phyloP scores from a whole-genome alignment of 441 rosid genomes.

The Hura crepitans region DNA sequence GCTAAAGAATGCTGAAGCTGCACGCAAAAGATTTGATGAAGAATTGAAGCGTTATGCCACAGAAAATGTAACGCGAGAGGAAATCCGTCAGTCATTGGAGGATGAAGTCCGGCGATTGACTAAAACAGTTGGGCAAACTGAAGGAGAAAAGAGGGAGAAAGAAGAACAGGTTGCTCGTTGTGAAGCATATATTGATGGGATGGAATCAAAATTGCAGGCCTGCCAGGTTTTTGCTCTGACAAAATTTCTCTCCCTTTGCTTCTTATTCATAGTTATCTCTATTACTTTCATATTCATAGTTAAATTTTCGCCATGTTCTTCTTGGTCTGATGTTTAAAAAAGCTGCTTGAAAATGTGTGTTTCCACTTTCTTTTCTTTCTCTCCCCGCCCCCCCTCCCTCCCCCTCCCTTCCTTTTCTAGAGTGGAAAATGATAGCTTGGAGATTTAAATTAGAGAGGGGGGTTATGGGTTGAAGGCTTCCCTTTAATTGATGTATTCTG shows the following conservation, averaged over 20 bases:
- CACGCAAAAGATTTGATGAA: slow-evolving; percentile 87
- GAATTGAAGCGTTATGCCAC: slow-evolving; percentile 79
- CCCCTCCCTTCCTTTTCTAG: no score
- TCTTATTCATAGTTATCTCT: neutral
- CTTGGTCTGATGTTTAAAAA: neutral
- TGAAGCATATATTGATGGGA: slow-evolving; percentile 93
- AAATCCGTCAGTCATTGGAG: slow-evolving; percentile 83
- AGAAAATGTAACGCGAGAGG: slow-evolving; percentile 83
- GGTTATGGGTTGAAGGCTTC: neutral
- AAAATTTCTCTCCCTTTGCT: slow-evolving; percentile 1
- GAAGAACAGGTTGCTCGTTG: slow-evolving; percentile 91
- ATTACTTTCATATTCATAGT: no score
- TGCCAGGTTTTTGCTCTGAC: slow-evolving; percentile 62
- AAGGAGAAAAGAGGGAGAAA: slow-evolving; percentile 92
- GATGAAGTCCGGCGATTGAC: slow-evolving; percentile 80
- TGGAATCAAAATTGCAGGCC: slow-evolving; percentile 88
- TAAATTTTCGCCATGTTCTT: neutral
- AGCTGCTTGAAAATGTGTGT: neutral
- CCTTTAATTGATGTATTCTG: neutral
- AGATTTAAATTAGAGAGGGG: neutral
- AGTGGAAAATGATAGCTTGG: neutral
- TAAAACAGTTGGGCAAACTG: slow-evolving; percentile 81
- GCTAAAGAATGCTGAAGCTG: slow-evolving; percentile 83
- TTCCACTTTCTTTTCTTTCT: neutral
- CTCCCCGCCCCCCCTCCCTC: no score